Conservation (phyloP, 306 rosid genomes). For the Fragaria iinumae region DNA sequence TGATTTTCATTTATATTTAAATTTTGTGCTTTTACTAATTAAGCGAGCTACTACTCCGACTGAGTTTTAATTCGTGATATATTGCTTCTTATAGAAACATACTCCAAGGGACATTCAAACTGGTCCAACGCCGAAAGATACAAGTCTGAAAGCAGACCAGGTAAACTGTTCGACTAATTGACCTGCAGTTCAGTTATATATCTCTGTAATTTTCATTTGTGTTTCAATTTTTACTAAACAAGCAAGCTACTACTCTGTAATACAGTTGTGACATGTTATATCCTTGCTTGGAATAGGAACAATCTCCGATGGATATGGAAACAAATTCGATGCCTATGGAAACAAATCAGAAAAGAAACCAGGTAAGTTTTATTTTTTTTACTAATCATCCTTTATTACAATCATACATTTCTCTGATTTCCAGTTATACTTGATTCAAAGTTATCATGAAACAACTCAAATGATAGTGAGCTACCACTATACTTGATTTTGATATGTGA, state of each 20-base stretch:
- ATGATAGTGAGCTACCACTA: not conserved
- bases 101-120: not conserved
- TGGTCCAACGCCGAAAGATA: not conserved
- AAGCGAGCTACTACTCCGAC: too few relatives aligned
- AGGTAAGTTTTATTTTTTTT: not conserved
- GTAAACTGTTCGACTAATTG: not conserved
- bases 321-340: not conserved
- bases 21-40: too few relatives aligned
- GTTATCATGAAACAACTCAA: not conserved
- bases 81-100: not conserved
- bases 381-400: not conserved
- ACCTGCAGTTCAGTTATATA: not conserved
- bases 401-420: not conserved
- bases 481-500: not conserved
- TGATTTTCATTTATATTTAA: not conserved
- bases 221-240: too few relatives aligned
- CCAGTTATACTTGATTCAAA: not conserved
- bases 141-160: slow-evolving; percentile 2
- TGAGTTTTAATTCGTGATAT: too few relatives aligned
- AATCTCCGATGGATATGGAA: too few relatives aligned
- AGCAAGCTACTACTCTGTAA: too few relatives aligned
- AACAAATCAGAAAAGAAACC: not conserved
- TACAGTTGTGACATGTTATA: too few relatives aligned
- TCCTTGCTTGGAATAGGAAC: too few relatives aligned
- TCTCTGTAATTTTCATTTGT: not conserved